These are phyloP conservation scores for Globisporangium spinosum DNA, from an alignment of 352 stramenopile species.

Conservation along the genomic window DNA sequence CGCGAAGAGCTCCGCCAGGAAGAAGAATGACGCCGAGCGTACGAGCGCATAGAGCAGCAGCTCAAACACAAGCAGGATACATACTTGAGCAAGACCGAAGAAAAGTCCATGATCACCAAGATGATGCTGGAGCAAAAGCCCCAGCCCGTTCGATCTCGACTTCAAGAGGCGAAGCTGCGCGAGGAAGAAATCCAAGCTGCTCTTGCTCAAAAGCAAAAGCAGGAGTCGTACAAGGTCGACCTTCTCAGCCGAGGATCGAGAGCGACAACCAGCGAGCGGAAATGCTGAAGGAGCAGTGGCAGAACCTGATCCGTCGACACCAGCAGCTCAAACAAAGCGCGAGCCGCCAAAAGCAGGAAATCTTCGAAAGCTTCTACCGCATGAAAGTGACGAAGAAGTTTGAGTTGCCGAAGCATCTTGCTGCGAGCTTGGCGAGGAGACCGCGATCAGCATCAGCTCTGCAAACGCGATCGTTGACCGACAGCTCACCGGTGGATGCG, in stretches of 20 bases:
- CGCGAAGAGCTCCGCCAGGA: slow-evolving; percentile 47
- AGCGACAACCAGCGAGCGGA: slow-evolving; percentile 53
- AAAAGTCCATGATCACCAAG: slow-evolving; percentile 50
- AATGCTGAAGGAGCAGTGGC: slow-evolving; percentile 54
- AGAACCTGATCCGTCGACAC: slow-evolving; percentile 46
- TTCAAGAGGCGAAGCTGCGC: slow-evolving; percentile 70
- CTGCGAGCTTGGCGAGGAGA: slow-evolving; percentile 23
- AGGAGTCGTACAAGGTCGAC: slow-evolving; percentile 57
- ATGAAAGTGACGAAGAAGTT: slow-evolving; percentile 84
- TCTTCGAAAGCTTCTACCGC: slow-evolving; percentile 78
- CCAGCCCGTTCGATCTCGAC: slow-evolving; percentile 36
- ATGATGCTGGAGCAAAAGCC: slow-evolving; percentile 54
- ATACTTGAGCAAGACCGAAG: slow-evolving; percentile 41
- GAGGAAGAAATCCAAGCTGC: slow-evolving; percentile 76
- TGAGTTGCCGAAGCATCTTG: slow-evolving; percentile 52
- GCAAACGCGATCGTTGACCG: slow-evolving; percentile 34
- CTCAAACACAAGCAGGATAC: slow-evolving; percentile 37
- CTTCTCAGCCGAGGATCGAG: slow-evolving; percentile 58
- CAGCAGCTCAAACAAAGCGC: slow-evolving; percentile 67
- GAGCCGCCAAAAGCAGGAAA: slow-evolving; percentile 57
- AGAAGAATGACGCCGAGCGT: slow-evolving; percentile 46
- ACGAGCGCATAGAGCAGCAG: slow-evolving; percentile 63
- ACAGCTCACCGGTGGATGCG: not conserved
- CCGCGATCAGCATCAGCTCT: slow-evolving; percentile 38
- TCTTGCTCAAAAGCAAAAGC: slow-evolving; percentile 50